Conservation (phyloP, 768 basidiomycete genomes). For the Mycena amicta region DNA sequence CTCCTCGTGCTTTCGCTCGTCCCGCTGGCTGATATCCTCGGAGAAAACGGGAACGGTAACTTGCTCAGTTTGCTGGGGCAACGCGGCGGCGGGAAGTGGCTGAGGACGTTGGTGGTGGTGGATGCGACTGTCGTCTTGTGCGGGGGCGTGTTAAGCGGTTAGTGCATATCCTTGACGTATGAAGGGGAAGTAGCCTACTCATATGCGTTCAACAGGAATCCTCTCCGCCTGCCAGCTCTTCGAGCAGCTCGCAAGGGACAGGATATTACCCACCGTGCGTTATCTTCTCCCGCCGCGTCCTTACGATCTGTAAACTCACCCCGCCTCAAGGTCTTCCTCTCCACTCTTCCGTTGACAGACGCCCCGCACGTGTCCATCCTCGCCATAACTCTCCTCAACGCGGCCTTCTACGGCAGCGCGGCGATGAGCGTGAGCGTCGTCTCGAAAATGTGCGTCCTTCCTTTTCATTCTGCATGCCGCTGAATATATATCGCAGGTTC, state of each 20-base stretch:
- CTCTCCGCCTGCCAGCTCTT: conserved; percentile 61
- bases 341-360: conserved; percentile 48
- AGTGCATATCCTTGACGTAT: too few relatives aligned
- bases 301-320: too few relatives aligned
- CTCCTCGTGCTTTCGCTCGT: conserved; percentile 61
- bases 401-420: conserved; percentile 58
- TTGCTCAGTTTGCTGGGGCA: conserved; percentile 67
- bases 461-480: neutral
- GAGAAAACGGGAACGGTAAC: conserved; percentile 42
- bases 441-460: conserved; percentile 53
- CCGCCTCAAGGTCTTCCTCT: conserved; percentile 46
- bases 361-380: conserved; percentile 56
- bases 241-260: conserved; percentile 58
- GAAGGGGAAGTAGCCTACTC: conserved; percentile 3
- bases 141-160: conserved; percentile 72
- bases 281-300: too few relatives aligned
- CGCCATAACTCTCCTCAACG: conserved; percentile 51
- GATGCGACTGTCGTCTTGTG: conserved; percentile 75
- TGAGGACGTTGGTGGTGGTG: conserved; percentile 61
- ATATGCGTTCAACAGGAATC: conserved; percentile 42
- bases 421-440: conserved; percentile 54
- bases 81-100: conserved; percentile 58
- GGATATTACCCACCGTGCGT: conserved; percentile 54
- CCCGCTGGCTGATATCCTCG: conserved; percentile 50
- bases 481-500: conserved; percentile 44